Evolutionary conservation across 257 asterid genomes (phyloP), one percentile per base, ranked within the genome.

Genomic region (Thymus quinquecostatus): DNA sequence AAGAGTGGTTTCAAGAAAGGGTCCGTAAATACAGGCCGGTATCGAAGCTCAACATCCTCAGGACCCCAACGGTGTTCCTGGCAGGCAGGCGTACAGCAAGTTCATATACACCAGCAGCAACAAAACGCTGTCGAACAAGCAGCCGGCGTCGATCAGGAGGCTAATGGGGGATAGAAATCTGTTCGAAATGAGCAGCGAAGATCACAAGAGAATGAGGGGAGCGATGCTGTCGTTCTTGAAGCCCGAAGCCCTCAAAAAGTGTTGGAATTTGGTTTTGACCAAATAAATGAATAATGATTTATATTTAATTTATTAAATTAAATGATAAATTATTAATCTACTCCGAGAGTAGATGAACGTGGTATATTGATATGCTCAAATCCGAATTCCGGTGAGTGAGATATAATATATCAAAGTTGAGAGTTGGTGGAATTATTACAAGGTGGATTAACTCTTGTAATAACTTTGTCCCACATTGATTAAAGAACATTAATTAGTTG

Each of bases 201-300:
- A 73, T 10, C 77, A 73, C 66, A 27, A 14, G 32, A 30, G 77
- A 1, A 0, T 73, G 50, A 54, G 77, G 11, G 71, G 50, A 32
- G 77, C 77, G 21, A 48, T 72, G 36, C 11, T 43, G 0, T 13
- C 64, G 0, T 72, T 72, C 65, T 62, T 72, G 77, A 63, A 73
- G 77, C 77, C 71, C 14, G 77, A 73, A 41, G 71, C 77, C 30
- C 71, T 73, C n/a, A n/a, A n/a, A n/a, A n/a, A n/a, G n/a, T n/a
- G n/a, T n/a, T n/a, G n/a, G n/a, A n/a, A n/a, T n/a, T n/a, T n/a
- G n/a, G n/a, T n/a, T n/a, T n/a, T n/a, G n/a, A n/a, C n/a, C n/a
- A n/a, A n/a, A n/a, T n/a, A n/a, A n/a, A n/a, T n/a, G n/a, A n/a
- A n/a, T n/a, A n/a, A n/a, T n/a, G n/a, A n/a, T n/a, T n/a, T n/a